phyloP scores from a whole-genome alignment of 2,329 filamentous ascomycete species.

The Exophiala oligosperma region DNA sequence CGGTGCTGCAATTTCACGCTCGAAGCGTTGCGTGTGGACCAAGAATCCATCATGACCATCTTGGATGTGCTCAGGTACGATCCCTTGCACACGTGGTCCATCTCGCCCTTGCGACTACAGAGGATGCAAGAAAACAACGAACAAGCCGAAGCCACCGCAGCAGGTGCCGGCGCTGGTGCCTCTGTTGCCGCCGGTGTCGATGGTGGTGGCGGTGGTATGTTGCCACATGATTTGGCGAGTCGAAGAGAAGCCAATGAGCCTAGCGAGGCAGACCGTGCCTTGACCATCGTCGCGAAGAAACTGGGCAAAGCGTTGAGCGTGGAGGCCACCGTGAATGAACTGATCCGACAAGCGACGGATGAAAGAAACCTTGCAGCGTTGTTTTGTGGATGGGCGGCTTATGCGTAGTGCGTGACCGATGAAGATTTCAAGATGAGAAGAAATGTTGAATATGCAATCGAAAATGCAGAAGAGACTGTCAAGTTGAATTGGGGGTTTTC shows the following conservation, averaged over 20 bases:
- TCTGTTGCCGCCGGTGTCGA: slow-evolving; percentile 29
- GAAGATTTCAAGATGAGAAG: too few species aligned
- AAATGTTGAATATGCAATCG: too few species aligned
- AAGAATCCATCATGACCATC: slow-evolving; percentile 97
- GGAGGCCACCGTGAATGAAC: slow-evolving; percentile 90
- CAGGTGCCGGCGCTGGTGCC: slow-evolving; percentile 31
- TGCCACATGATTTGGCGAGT: slow-evolving; percentile 29
- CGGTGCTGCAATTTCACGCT: slow-evolving; percentile 98
- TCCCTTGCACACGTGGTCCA: slow-evolving; percentile 92
- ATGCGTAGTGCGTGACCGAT: slow-evolving; percentile 34
- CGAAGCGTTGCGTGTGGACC: slow-evolving; percentile 90
- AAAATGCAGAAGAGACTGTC: too few species aligned
- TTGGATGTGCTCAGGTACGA: slow-evolving; percentile 98
- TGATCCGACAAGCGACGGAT: slow-evolving; percentile 94
- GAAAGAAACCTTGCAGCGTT: slow-evolving; percentile 88
- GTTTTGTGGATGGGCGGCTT: slow-evolving; percentile 68
- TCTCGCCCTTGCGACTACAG: slow-evolving; percentile 68
- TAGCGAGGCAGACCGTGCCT: slow-evolving; percentile 83
- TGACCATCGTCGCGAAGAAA: slow-evolving; percentile 95
- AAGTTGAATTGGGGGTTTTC: too few species aligned
- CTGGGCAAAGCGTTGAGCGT: slow-evolving; percentile 91
- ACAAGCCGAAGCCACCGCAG: slow-evolving; percentile 40
- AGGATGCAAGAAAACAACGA: slow-evolving; percentile 61
- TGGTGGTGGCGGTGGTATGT: slow-evolving; percentile 11
- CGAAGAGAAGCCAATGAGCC: slow-evolving; percentile 53